These are phyloP conservation scores for Selaginella moellendorffii DNA, from an alignment of 75 land plant species.

Conservation along the genomic window DNA sequence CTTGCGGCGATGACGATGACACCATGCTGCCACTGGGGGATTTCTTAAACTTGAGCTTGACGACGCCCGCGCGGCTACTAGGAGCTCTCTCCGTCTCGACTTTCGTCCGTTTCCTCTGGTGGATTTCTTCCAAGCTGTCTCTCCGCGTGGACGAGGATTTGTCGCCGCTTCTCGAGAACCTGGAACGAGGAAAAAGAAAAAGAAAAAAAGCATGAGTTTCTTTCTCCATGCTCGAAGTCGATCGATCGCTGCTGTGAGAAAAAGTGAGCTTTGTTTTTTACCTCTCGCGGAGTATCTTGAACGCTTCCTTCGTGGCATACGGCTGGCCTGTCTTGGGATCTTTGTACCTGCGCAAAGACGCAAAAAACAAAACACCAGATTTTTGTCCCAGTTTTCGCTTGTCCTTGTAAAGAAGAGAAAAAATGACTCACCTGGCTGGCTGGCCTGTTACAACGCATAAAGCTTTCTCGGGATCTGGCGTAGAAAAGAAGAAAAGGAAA, in stretches of 20 bases:
- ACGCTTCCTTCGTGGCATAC: conserved; percentile 91
- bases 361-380: background rate
- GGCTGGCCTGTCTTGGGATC: conserved; percentile 85
- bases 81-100: conserved; percentile 17
- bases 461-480: conserved; percentile 53
- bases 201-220: background rate
- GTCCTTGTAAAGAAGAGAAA: background rate
- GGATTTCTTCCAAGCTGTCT: conserved; percentile 13
- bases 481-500: background rate
- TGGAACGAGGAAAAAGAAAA: background rate
- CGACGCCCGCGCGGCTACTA: conserved; percentile 14
- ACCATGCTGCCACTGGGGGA: background rate
- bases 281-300: conserved; percentile 61
- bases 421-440: conserved; percentile 61
- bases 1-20: background rate
- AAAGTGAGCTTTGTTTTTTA: conserved; percentile 9
- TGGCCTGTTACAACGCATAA: conserved; percentile 58
- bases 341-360: conserved; percentile 42
- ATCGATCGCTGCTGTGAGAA: background rate
- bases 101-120: conserved; percentile 19
- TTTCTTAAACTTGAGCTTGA: conserved; percentile 16
- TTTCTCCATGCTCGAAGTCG: background rate
- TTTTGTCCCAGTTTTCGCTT: background rate
- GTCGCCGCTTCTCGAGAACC: conserved; percentile 12
- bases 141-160: background rate